A percentile compares a stretch with the other conserved stretches of the same genome.
Evolutionary conservation across 805 yeast species (phyloP).

Genomic region (Barnettozyma vustinii): DNA sequence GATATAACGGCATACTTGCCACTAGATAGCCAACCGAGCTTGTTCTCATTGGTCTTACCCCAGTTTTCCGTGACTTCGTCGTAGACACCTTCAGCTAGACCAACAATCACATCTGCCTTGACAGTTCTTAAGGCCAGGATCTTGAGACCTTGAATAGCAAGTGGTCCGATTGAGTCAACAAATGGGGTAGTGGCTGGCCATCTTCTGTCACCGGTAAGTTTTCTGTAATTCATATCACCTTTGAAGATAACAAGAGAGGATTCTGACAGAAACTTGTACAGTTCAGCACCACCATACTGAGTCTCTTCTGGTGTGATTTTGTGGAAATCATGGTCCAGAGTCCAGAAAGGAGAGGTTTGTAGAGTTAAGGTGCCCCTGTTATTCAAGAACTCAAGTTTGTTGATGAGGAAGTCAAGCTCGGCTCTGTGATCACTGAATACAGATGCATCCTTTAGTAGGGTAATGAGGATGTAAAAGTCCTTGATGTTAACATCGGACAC

Average conservation of each 20-base stretch:
- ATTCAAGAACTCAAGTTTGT: conserved; percentile 39
- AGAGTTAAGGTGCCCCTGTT: conserved; percentile 43
- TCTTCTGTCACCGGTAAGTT: conserved; percentile 81
- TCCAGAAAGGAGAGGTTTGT: conserved; percentile 79
- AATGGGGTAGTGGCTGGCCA: conserved; percentile 87
- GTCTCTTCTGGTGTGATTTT: conserved; percentile 47
- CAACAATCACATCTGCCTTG: conserved; percentile 94
- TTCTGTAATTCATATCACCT: conserved; percentile 95
- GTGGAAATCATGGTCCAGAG: conserved; percentile 73
- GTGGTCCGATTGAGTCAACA: conserved; percentile 57
- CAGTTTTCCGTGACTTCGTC: conserved; percentile 60
- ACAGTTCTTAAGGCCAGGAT: conserved; percentile 82
- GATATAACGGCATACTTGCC: conserved; percentile 95
- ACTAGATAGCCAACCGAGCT: conserved; percentile 76
- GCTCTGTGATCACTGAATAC: conserved; percentile 44
- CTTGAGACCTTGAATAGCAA: conserved; percentile 59
- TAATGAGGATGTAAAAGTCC: conserved; percentile 59
- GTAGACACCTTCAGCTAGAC: conserved; percentile 66
- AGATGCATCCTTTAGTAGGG: conserved; percentile 46
- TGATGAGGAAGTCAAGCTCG: conserved; percentile 45
- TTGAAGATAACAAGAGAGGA: conserved; percentile 78
- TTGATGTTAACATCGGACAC: conserved; percentile 90
- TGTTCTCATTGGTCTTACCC: conserved; percentile 56
- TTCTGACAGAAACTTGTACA: conserved; percentile 55
- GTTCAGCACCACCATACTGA: conserved; percentile 51